A percentile compares a stretch with the other conserved stretches of the same genome.
Evolutionary conservation across 441 rosid species (phyloP).

Genomic region (Pelargonium australe): DNA sequence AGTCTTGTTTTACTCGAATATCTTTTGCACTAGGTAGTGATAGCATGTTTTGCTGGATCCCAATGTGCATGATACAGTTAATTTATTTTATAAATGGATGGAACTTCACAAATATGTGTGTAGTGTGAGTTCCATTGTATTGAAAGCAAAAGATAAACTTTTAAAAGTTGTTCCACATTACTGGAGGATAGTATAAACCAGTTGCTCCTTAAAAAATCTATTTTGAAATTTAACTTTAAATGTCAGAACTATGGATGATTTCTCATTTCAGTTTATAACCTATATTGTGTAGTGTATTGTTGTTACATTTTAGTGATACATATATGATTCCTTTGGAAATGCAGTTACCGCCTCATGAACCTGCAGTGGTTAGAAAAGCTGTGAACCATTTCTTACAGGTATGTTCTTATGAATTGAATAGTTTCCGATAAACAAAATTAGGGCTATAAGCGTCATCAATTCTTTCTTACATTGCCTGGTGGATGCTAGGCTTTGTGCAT

Average conservation of each 20-base stretch:
- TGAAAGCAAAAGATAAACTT: background rate
- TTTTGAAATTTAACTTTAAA: background rate
- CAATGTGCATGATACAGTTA: background rate
- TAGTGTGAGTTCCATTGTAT: background rate
- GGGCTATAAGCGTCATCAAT: background rate
- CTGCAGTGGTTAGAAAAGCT: slow-evolving; percentile 76
- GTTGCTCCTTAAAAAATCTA: background rate
- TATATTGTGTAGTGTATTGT: background rate
- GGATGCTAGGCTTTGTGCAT: slow-evolving; percentile 6
- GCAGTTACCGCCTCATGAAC: slow-evolving; percentile 92
- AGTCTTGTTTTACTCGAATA: background rate
- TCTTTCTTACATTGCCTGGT: background rate
- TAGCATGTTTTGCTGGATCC: background rate
- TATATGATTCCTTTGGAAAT: slow-evolving; percentile 16
- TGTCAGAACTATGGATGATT: background rate
- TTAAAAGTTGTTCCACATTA: background rate
- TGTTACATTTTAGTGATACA: background rate
- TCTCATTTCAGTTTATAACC: slow-evolving; percentile 3
- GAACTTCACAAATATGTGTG: background rate
- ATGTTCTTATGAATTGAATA: slow-evolving; percentile 14
- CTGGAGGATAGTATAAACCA: background rate
- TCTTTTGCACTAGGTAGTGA: slow-evolving; percentile 1
- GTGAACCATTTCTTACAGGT: slow-evolving; percentile 97
- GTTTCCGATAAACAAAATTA: slow-evolving; percentile 3
- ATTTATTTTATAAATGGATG: background rate